Conservation (phyloP, 2,329 filamentous ascomycete genomes). For the Cladosporium sphaerospermum region DNA sequence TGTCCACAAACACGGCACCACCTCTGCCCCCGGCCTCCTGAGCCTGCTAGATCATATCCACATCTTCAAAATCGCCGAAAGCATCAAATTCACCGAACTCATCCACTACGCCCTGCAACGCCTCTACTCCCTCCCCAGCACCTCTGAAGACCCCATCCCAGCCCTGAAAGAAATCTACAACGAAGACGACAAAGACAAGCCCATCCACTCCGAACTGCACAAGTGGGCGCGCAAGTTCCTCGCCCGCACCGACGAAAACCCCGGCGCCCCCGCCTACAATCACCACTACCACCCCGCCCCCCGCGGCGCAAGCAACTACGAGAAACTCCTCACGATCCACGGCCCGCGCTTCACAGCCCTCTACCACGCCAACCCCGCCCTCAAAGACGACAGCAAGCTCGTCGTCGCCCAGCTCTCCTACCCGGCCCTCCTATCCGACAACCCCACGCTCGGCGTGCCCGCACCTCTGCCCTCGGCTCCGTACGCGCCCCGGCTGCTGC, state of each 20-base stretch:
- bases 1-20: neutral
- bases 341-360: conserved; percentile 13
- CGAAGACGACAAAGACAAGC: conserved; percentile 12
- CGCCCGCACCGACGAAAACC: conserved; percentile 8
- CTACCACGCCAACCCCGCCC: conserved; percentile 13
- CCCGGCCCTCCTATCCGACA: neutral
- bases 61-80: conserved; percentile 30
- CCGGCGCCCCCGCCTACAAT: neutral
- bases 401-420: conserved; percentile 12
- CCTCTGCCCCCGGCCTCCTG: neutral
- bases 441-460: neutral
- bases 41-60: conserved; percentile 22
- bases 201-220: conserved; percentile 23
- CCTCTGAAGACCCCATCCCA: conserved; percentile 32
- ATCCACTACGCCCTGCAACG: conserved; percentile 29
- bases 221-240: conserved; percentile 23
- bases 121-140: conserved; percentile 27
- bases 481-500: neutral
- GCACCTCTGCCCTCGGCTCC: neutral
- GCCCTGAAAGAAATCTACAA: conserved; percentile 33
- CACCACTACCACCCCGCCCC: neutral
- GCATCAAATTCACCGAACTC: conserved; percentile 34
- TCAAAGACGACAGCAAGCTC: conserved; percentile 18
- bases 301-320: conserved; percentile 15
- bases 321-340: conserved; percentile 14